These are phyloP conservation scores for Bruguiera parviflora DNA, from an alignment of 345 rosid species.

Conservation along the genomic window DNA sequence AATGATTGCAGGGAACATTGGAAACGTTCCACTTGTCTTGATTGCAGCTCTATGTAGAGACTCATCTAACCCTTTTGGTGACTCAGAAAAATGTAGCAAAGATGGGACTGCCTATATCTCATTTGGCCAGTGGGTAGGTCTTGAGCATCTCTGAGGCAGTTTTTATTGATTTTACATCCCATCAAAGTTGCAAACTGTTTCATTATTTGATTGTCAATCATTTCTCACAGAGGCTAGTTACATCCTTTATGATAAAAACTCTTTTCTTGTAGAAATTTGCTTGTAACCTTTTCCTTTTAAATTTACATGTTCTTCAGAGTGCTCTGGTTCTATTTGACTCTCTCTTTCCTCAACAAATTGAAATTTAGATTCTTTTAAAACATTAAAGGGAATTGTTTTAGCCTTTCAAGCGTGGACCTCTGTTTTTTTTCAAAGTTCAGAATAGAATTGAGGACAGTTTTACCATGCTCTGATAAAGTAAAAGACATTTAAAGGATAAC, in stretches of 20 bases:
- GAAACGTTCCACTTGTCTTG: slow-evolving; percentile 96
- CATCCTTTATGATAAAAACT: not conserved
- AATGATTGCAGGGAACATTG: slow-evolving; percentile 79
- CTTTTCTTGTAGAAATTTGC: not conserved
- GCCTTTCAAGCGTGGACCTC: not conserved
- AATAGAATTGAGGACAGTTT: not conserved
- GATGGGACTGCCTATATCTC: slow-evolving; percentile 97
- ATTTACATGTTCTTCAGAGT: not conserved
- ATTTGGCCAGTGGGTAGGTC: slow-evolving; percentile 94
- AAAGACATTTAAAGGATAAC: not conserved
- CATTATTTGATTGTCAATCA: not conserved
- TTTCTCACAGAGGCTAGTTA: not conserved
- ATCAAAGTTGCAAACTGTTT: not conserved
- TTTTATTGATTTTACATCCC: slow-evolving; percentile 1
- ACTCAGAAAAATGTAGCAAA: slow-evolving; percentile 65
- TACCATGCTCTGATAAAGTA: not conserved
- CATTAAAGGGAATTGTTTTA: not conserved
- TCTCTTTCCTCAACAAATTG: not conserved
- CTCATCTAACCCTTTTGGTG: slow-evolving; percentile 79
- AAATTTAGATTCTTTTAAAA: not conserved
- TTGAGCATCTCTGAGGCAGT: not conserved
- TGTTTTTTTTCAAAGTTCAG: not conserved
- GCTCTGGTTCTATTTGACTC: not conserved
- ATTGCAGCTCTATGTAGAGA: slow-evolving; percentile 92
- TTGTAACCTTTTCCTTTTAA: not conserved